Evolutionary conservation across 129 eudicot genomes (phyloP).

Genomic region (Centrapalus pauciflorus): DNA sequence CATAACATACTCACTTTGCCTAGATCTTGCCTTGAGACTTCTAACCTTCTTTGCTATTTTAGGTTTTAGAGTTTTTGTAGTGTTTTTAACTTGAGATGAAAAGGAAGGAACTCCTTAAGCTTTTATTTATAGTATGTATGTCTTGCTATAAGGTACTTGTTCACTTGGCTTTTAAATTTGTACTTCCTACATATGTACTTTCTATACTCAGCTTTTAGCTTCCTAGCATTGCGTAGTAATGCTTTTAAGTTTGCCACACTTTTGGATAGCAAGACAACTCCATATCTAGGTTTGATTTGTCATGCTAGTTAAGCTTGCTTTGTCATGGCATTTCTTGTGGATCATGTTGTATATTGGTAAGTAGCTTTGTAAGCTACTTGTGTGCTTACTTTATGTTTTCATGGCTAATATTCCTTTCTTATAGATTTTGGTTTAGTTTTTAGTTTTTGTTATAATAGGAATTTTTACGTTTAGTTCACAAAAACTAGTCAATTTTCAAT

Average conservation of each 20-base stretch:
- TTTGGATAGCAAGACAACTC: too few species aligned
- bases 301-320: background rate
- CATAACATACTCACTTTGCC: too few species aligned
- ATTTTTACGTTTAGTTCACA: too few species aligned
- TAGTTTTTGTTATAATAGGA: too few species aligned
- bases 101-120: background rate
- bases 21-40: background rate
- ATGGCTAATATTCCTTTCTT: too few species aligned
- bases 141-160: background rate
- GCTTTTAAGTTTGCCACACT: too few species aligned
- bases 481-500: too few species aligned
- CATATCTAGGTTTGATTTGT: background rate
- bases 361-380: background rate
- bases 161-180: background rate
- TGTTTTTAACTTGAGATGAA: background rate
- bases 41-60: background rate
- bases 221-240: background rate
- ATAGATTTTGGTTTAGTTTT: too few species aligned
- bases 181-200: background rate
- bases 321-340: background rate
- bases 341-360: background rate
- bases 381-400: too few species aligned
- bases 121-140: background rate
- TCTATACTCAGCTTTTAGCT: too few species aligned
- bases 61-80: background rate